A percentile compares a stretch with the other conserved stretches of the same genome.
Evolutionary conservation across 345 rosid genomes (phyloP).

Genomic region (Reutealis trisperma): DNA sequence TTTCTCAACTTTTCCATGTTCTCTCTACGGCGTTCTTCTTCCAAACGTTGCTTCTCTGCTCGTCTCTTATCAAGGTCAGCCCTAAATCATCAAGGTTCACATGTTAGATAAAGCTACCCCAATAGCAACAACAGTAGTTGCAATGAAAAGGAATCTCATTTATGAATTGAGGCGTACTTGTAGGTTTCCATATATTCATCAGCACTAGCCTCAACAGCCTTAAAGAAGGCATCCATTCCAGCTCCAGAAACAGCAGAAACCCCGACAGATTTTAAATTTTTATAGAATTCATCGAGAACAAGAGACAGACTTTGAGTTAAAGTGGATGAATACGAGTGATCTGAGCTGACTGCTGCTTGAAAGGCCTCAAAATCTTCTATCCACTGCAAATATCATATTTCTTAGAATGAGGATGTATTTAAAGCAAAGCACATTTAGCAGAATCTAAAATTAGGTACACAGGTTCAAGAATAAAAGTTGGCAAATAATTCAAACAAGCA

Average conservation of each 20-base stretch:
- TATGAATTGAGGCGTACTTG: conserved; percentile 41
- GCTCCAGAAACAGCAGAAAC: conserved; percentile 83
- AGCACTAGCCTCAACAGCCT: conserved; percentile 68
- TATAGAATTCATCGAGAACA: conserved; percentile 67
- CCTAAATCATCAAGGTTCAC: conserved; percentile 28
- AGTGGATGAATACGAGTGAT: conserved; percentile 60
- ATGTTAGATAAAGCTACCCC: background rate
- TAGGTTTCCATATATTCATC: conserved; percentile 74
- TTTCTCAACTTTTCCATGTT: conserved; percentile 66
- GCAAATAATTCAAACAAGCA: background rate
- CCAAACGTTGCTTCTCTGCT: conserved; percentile 69
- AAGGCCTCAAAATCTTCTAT: conserved; percentile 81
- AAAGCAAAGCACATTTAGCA: background rate
- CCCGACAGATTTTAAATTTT: conserved; percentile 67
- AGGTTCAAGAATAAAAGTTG: background rate
- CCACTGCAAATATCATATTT: conserved; percentile 50
- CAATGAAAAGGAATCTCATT: background rate
- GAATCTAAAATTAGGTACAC: background rate
- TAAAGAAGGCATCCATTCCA: conserved; percentile 73
- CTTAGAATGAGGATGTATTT: background rate
- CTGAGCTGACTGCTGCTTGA: conserved; percentile 64
- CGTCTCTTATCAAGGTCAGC: conserved; percentile 78
- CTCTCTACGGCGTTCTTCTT: conserved; percentile 56
- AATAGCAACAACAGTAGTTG: background rate
- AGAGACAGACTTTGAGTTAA: conserved; percentile 71